Conservation (phyloP, 2,329 filamentous ascomycete species). For the Calonectria ilicicola region DNA sequence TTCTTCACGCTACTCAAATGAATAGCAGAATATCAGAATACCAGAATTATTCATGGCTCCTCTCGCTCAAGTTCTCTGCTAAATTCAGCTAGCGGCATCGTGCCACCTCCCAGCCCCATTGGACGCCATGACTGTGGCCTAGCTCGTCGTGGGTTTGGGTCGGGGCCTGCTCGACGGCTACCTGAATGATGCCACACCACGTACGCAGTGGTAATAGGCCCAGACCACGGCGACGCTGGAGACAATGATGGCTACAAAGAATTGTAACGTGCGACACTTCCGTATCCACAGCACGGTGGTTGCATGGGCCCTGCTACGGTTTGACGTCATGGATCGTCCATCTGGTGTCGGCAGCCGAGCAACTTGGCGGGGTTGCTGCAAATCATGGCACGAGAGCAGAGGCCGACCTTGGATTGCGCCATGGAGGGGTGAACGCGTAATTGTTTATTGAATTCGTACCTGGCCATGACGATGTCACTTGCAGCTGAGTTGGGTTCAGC, state of each 20-base stretch:
- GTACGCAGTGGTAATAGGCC: neutral
- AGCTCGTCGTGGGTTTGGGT: slow-evolving; percentile 8
- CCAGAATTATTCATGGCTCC: neutral
- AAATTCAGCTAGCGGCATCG: slow-evolving; percentile 4
- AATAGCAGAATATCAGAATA: neutral
- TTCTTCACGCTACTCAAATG: neutral
- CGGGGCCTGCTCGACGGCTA: neutral
- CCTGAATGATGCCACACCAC: neutral
- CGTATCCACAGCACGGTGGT: neutral
- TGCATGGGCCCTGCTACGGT: neutral
- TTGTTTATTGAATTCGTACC: slow-evolving; percentile 1
- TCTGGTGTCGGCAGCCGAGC: slow-evolving; percentile 26
- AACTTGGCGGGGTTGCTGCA: neutral
- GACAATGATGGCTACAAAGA: neutral
- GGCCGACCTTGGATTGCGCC: neutral
- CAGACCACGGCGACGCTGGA: neutral
- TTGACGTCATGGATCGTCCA: slow-evolving; percentile 44
- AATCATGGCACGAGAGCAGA: slow-evolving; percentile 19
- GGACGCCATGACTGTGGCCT: neutral
- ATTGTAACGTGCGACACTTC: neutral
- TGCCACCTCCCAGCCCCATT: neutral
- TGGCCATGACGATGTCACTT: neutral
- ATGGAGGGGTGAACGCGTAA: slow-evolving; percentile 1
- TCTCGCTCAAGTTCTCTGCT: neutral
- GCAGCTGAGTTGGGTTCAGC: neutral